Evolutionary conservation across 495 filamentous ascomycete genomes (phyloP), one percentile per base, ranked within the genome.

Genomic region (Jackrogersella multiformis): DNA sequence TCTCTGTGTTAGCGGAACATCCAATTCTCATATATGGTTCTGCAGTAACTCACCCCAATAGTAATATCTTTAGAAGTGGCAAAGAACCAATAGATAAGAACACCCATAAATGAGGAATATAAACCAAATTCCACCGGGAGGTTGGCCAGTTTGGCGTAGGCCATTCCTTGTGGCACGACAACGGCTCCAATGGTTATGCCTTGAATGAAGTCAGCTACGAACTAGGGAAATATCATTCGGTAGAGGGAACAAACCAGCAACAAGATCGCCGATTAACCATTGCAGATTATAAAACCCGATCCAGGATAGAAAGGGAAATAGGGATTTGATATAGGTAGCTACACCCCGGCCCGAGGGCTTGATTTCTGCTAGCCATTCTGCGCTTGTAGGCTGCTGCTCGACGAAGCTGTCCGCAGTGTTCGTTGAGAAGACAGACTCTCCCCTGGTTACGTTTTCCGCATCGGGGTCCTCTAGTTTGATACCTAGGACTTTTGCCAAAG

Each of bases 21-120:
- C 21, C 32, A 5, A 82, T 86, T 81, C 76, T 88, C 86, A 21
- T 8, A 16, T 23, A 45, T 44, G 9, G 44, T 12, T 24, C 15
- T 52, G 20, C n/a, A 1, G 24, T 16, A 0, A 87, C 91, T 82
- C 80, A 94, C 92, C n/a, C 95, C 95, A 53, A 99, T 98, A 6
- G 95, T 98, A 73, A 99, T 98, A 77, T 99, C 95, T 73, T 99
- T 99, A 0, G 96, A 98, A 1, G 95, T 99, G 1, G 95, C 95
- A 70, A 99, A 98, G 76, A 98, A 96, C 95, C 95, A 98, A 69
- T 99, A 99, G 48, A 97, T 76, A 62, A 97, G 74, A 3, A 98
- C 94, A 23, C 95, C 95, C 90, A 98, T 97, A 71, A 99, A 99
- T 0, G 94, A 97, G 0, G 94, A 95, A 74, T 99, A 99, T 0